Conservation (phyloP, 2,329 filamentous ascomycete genomes). For the Aulographum hederae region DNA sequence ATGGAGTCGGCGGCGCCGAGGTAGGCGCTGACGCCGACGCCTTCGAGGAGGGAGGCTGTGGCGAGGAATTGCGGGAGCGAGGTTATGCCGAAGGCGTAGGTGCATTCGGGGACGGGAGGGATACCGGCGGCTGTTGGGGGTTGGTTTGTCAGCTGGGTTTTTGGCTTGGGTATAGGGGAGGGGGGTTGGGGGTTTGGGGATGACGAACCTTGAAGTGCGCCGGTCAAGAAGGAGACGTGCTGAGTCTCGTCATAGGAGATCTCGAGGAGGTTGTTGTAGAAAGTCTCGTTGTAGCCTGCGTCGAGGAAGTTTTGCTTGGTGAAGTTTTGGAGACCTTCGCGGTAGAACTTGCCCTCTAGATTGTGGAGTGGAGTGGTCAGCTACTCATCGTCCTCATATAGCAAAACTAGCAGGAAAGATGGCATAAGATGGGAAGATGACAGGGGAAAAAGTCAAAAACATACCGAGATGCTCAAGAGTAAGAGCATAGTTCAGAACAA, state of each 20-base stretch:
- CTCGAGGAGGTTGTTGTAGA: constrained; percentile 39
- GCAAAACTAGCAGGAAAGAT: constrained; percentile 11
- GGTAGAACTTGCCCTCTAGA: constrained; percentile 45
- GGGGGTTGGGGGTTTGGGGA: constrained; percentile 7
- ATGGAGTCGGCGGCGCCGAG: constrained; percentile 43
- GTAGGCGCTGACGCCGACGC: constrained; percentile 40
- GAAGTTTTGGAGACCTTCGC: constrained; percentile 39
- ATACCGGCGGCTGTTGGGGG: constrained; percentile 29
- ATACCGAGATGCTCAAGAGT: constrained; percentile 27
- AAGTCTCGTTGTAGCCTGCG: constrained; percentile 29
- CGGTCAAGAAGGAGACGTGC: constrained; percentile 38
- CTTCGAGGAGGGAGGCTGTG: constrained; percentile 34
- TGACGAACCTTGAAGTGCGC: constrained; percentile 20
- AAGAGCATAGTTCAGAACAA: constrained; percentile 23
- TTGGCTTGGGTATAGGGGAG: too few species aligned
- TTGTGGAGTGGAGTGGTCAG: constrained; percentile 24
- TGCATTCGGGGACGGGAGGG: constrained; percentile 33
- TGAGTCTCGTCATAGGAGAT: constrained; percentile 38
- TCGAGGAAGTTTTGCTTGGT: constrained; percentile 30
- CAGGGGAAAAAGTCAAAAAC: too few species aligned
- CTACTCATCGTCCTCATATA: background rate
- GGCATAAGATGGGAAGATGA: too few species aligned
- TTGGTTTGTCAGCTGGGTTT: too few species aligned
- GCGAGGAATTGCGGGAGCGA: constrained; percentile 32
- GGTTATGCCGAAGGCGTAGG: constrained; percentile 35